Conservation (phyloP, 345 rosid genomes). For the Eucalyptus regnans region DNA sequence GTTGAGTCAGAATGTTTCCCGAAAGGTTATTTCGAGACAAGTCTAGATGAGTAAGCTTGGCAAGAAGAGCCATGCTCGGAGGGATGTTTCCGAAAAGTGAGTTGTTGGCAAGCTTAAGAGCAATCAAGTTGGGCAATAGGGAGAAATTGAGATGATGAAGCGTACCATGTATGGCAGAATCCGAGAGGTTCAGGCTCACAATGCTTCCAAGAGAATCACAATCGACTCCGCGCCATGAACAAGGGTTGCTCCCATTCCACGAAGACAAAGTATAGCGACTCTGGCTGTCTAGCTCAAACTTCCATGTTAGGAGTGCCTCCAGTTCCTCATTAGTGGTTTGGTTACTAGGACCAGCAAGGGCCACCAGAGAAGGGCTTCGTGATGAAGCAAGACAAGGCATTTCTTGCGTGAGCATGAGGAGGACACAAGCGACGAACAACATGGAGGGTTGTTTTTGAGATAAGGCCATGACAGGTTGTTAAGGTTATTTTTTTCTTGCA, state of each 20-base stretch:
- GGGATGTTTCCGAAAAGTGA: background rate
- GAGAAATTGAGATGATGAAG: background rate
- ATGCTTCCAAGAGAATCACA: background rate
- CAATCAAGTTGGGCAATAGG: background rate
- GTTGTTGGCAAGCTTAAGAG: background rate
- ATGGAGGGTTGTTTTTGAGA: background rate
- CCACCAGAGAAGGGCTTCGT: background rate
- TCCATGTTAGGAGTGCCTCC: constrained; percentile 15
- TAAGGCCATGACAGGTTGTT: background rate
- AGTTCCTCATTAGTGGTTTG: background rate
- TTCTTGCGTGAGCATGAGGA: background rate
- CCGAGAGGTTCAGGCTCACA: background rate
- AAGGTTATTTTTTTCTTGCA: background rate
- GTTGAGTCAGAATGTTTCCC: background rate
- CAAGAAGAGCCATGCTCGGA: background rate
- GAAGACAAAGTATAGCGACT: background rate
- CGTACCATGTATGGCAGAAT: background rate
- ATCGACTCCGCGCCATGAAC: constrained; percentile 1
- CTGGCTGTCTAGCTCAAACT: background rate
- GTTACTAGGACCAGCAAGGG: background rate
- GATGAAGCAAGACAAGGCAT: background rate
- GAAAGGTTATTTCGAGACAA: background rate
- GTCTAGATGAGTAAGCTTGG: background rate
- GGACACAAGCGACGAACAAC: background rate
- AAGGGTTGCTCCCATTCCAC: background rate